Conservation (phyloP, 805 yeast genomes). For the Maudiozyma bulderi region DNA sequence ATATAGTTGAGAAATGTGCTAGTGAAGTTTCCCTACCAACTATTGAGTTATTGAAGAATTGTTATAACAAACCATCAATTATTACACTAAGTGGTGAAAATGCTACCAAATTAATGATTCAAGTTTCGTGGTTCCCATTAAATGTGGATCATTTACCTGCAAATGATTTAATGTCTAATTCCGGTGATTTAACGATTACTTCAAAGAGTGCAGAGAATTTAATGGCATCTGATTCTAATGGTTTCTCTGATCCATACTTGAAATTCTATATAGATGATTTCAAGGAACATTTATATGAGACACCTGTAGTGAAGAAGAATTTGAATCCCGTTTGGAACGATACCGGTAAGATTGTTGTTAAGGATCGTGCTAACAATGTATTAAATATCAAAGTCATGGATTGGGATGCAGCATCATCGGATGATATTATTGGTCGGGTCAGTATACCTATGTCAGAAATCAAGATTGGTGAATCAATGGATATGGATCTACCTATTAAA, state of each 20-base stretch:
- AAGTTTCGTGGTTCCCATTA: slow-evolving; percentile 74
- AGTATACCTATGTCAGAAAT: slow-evolving; percentile 47
- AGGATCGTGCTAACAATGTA: slow-evolving; percentile 51
- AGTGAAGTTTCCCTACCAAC: slow-evolving; percentile 63
- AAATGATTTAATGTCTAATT: slow-evolving; percentile 62
- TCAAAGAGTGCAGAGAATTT: slow-evolving; percentile 57
- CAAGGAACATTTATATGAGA: slow-evolving; percentile 51
- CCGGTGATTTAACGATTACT: slow-evolving; percentile 59
- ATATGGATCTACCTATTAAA: slow-evolving; percentile 37
- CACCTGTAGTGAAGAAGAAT: slow-evolving; percentile 77
- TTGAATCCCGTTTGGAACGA: slow-evolving; percentile 89
- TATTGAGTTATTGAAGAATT: slow-evolving; percentile 48
- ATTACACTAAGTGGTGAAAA: slow-evolving; percentile 47
- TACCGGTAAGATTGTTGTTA: slow-evolving; percentile 42
- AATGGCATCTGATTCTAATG: slow-evolving; percentile 81
- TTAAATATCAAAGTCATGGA: slow-evolving; percentile 58
- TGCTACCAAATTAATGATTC: slow-evolving; percentile 44
- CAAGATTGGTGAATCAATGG: slow-evolving; percentile 36
- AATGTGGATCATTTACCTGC: slow-evolving; percentile 51
- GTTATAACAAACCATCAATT: slow-evolving; percentile 53
- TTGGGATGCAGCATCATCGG: slow-evolving; percentile 89
- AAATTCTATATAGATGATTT: slow-evolving; percentile 58
- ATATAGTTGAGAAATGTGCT: slow-evolving; percentile 46
- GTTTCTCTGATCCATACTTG: slow-evolving; percentile 88
- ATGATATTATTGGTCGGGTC: slow-evolving; percentile 72